Evolutionary conservation across 2,329 filamentous ascomycete species (phyloP).

Genomic region (Ilyonectria mors-panacis): DNA sequence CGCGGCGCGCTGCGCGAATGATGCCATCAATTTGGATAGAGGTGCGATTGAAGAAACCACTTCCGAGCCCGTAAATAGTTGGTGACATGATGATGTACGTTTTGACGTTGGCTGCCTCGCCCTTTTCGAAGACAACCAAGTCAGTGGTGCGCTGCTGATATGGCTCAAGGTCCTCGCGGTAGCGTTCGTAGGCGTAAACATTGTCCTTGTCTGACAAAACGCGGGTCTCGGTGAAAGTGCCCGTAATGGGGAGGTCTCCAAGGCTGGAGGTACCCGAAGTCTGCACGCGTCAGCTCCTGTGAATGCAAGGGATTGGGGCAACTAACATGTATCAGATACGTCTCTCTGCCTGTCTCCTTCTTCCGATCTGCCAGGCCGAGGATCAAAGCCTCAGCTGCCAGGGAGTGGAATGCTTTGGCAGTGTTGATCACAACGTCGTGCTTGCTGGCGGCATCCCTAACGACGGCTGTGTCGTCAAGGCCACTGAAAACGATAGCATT

Average conservation of each 20-base stretch:
- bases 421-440: constrained; percentile 60
- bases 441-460: constrained; percentile 42
- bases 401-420: constrained; percentile 56
- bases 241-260: constrained; percentile 57
- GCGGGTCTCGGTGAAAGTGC: constrained; percentile 45
- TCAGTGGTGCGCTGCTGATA: constrained; percentile 63
- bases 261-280: constrained; percentile 62
- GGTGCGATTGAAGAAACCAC: constrained; percentile 57
- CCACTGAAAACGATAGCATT: constrained; percentile 42
- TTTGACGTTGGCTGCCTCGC: constrained; percentile 57
- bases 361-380: constrained; percentile 58
- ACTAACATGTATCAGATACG: constrained; percentile 56
- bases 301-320: not conserved
- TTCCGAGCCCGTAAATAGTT: constrained; percentile 62
- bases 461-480: constrained; percentile 43
- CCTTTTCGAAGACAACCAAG: constrained; percentile 58
- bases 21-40: constrained; percentile 57
- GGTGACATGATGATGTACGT: constrained; percentile 63
- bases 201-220: constrained; percentile 61
- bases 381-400: constrained; percentile 58
- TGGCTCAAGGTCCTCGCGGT: constrained; percentile 52
- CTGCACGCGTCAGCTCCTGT: not conserved
- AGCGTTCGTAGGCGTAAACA: constrained; percentile 58
- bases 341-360: constrained; percentile 51
- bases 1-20: constrained; percentile 49